A percentile compares a stretch with the other conserved stretches of the same genome.
Conservation (phyloP, 2,329 filamentous ascomycete species). For the Dactylellina drechsleri region DNA sequence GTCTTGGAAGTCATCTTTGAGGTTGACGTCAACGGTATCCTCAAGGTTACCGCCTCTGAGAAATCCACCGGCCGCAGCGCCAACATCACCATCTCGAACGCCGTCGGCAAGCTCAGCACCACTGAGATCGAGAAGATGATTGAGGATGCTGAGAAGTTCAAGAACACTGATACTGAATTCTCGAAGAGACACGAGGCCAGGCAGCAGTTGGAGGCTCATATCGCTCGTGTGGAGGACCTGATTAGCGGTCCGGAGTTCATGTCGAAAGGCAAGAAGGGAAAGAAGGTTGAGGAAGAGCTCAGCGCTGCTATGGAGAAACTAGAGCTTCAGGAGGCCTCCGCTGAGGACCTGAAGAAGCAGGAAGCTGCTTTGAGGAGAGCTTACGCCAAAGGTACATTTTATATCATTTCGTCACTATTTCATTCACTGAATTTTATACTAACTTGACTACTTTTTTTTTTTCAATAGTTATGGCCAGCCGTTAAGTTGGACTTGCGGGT, state of each 20-base stretch:
- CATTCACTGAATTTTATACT: background rate
- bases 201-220: constrained; percentile 99
- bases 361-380: constrained; percentile 97
- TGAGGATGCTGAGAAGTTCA: constrained; percentile 94
- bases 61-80: constrained; percentile 97
- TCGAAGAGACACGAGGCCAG: constrained; percentile 99
- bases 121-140: constrained; percentile 98
- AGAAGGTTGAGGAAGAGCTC: constrained; percentile 98
- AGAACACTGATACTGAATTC: constrained; percentile 96
- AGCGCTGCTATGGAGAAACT: constrained; percentile 97
- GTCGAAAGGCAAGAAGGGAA: constrained; percentile 96
- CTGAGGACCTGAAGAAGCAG: constrained; percentile 99
- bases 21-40: constrained; percentile 99
- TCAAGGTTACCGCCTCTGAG: constrained; percentile 99
- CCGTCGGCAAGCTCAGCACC: constrained; percentile 95
- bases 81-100: constrained; percentile 99
- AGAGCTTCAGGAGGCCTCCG: constrained; percentile 88
- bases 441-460: constrained; percentile 7
- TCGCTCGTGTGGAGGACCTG: constrained; percentile 98
- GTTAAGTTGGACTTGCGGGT: constrained; percentile 11
- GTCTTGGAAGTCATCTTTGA: constrained; percentile 98
- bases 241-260: constrained; percentile 95
- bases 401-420: no score
- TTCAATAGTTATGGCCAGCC: constrained; percentile 31
- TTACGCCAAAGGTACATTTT: constrained; percentile 91